These are phyloP conservation scores for Colletotrichum costaricense DNA, from an alignment of 2,329 filamentous ascomycete species.

Conservation along the genomic window DNA sequence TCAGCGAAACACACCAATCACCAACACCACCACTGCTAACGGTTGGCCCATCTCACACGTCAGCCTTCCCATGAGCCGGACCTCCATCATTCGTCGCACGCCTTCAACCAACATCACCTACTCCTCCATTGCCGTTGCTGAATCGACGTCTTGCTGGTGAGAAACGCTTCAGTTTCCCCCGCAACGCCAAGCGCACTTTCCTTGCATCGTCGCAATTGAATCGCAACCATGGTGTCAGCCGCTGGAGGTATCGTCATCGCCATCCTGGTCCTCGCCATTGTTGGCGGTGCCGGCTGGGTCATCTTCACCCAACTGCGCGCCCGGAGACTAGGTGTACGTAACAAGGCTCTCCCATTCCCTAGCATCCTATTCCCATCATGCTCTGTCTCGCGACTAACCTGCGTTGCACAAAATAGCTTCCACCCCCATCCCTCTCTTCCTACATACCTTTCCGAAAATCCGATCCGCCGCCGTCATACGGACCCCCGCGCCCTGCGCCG, in stretches of 20 bases:
- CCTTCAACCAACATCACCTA: not conserved
- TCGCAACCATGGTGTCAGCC: conserved; percentile 63
- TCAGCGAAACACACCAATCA: not conserved
- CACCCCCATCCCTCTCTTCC: conserved; percentile 73
- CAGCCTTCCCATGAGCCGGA: conserved; percentile 20
- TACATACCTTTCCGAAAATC: conserved; percentile 77
- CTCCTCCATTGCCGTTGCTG: not conserved
- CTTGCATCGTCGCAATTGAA: conserved; percentile 27
- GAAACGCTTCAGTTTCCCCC: conserved; percentile 6
- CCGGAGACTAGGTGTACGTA: conserved; percentile 74
- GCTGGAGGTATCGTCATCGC: conserved; percentile 79
- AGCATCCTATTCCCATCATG: not conserved
- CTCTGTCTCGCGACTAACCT: not conserved
- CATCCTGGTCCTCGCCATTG: conserved; percentile 70
- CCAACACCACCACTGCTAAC: not conserved
- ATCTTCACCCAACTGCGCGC: conserved; percentile 79
- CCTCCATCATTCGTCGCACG: conserved; percentile 22
- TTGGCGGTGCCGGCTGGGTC: conserved; percentile 73
- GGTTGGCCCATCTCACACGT: not conserved
- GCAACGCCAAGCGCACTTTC: conserved; percentile 2
- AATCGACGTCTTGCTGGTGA: not conserved
- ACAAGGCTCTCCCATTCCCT: not conserved
- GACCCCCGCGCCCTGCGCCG: conserved; percentile 64
- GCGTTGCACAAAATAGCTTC: conserved; percentile 62
- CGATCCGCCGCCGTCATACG: conserved; percentile 55